phyloP scores from a whole-genome alignment of 2,329 filamentous ascomycete species.

The Pyricularia grisea region DNA sequence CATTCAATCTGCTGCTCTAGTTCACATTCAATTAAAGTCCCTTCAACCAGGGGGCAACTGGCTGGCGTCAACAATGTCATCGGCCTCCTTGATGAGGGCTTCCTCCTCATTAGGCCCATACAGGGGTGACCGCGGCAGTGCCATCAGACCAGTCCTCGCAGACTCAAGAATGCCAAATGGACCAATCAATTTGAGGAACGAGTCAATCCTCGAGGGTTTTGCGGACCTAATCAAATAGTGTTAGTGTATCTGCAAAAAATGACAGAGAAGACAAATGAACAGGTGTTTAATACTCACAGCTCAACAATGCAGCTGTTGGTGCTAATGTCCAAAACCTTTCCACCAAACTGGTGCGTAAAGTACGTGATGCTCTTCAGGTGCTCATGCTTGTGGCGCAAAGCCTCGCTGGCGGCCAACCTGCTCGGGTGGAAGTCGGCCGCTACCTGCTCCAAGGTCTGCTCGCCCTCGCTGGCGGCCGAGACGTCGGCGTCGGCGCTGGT shows the following conservation, averaged over 20 bases:
- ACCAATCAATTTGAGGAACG: slow-evolving; percentile 89
- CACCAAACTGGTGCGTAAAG: slow-evolving; percentile 93
- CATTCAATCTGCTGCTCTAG: not conserved
- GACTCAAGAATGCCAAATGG: slow-evolving; percentile 97
- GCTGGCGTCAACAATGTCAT: slow-evolving; percentile 91
- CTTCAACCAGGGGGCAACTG: slow-evolving; percentile 79
- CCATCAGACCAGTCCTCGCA: slow-evolving; percentile 92
- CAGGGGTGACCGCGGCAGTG: slow-evolving; percentile 84
- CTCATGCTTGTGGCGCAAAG: slow-evolving; percentile 92
- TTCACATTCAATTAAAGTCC: not conserved
- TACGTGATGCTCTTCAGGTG: slow-evolving; percentile 95
- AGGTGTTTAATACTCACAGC: slow-evolving; percentile 51
- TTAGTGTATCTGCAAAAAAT: slow-evolving; percentile 15
- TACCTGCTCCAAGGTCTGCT: slow-evolving; percentile 33
- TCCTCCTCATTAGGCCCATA: slow-evolving; percentile 58
- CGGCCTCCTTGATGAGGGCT: slow-evolving; percentile 68
- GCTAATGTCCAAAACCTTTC: slow-evolving; percentile 95
- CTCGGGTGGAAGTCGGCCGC: slow-evolving; percentile 78
- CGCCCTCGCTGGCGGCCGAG: slow-evolving; percentile 31
- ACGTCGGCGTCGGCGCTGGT: slow-evolving; percentile 33
- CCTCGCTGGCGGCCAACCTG: slow-evolving; percentile 76
- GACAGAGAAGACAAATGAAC: not conserved
- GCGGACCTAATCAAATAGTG: slow-evolving; percentile 53
- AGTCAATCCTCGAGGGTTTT: slow-evolving; percentile 89
- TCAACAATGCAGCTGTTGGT: slow-evolving; percentile 98